phyloP scores from a whole-genome alignment of 1,139 yeast genomes.

The Candida smagusa region DNA sequence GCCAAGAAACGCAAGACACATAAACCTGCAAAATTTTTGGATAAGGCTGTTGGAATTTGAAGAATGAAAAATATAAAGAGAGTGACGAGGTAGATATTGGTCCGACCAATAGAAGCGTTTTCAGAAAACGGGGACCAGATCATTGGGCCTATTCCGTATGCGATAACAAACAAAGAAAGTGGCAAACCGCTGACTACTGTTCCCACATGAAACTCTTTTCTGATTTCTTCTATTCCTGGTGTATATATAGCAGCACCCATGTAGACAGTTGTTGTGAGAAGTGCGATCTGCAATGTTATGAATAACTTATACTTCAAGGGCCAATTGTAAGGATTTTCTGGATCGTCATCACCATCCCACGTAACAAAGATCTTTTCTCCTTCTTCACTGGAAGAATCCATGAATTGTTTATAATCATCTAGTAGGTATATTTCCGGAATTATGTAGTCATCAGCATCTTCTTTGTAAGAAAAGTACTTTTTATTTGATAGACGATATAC shows the following conservation, averaged over 20 bases:
- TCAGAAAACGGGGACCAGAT: conserved; percentile 37
- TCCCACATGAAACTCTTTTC: conserved; percentile 24
- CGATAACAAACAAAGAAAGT: conserved; percentile 34
- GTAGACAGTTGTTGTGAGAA: conserved; percentile 52
- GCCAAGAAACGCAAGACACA: conserved; percentile 29
- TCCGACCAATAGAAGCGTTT: conserved; percentile 51
- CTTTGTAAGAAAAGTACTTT: conserved; percentile 26
- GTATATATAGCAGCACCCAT: conserved; percentile 61
- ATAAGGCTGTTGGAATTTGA: conserved; percentile 30
- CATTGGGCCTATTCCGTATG: conserved; percentile 40
- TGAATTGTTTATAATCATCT: not conserved
- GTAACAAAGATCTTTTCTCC: not conserved
- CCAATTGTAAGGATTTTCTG: conserved; percentile 61
- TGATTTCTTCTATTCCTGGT: conserved; percentile 43
- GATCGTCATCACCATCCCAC: conserved; percentile 55
- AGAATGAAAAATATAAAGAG: conserved; percentile 28
- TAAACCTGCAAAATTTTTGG: conserved; percentile 27
- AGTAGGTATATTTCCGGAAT: conserved; percentile 30
- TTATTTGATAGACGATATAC: conserved; percentile 31
- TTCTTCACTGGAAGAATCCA: not conserved
- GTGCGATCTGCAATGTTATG: conserved; percentile 36
- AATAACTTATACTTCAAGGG: conserved; percentile 32
- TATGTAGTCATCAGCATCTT: conserved; percentile 31
- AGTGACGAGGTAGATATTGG: conserved; percentile 29
- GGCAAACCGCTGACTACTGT: conserved; percentile 29